Percentiles rank a stretch among this genome's conserved stretches.
Evolutionary conservation across 2,329 filamentous ascomycete species (phyloP).

Genomic region (Tolypocladium pustulatum): DNA sequence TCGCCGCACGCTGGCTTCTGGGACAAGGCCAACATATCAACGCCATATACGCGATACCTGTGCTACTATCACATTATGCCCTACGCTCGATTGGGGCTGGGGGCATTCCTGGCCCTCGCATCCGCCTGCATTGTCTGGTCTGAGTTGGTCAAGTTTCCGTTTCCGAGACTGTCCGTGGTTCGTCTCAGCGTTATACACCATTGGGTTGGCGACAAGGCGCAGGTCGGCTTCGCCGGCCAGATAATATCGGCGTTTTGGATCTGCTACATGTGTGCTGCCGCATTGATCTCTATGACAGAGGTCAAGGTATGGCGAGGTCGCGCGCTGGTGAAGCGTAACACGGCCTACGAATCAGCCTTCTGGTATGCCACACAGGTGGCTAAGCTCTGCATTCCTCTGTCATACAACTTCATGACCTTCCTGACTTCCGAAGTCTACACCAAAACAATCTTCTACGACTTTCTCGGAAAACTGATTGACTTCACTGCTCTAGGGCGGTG

Average conservation of each 20-base stretch:
- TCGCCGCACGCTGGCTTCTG: conserved; percentile 44
- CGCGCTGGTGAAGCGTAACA: conserved; percentile 81
- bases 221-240: conserved; percentile 80
- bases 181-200: conserved; percentile 63
- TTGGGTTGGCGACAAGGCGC: conserved; percentile 57
- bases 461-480: conserved; percentile 74
- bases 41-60: conserved; percentile 72
- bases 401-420: conserved; percentile 95
- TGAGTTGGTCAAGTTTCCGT: conserved; percentile 76
- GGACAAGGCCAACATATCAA: conserved; percentile 52
- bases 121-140: conserved; percentile 87
- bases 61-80: conserved; percentile 67
- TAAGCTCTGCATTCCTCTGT: conserved; percentile 80
- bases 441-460: conserved; percentile 75
- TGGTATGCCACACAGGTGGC: conserved; percentile 95
- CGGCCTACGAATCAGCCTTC: conserved; percentile 83
- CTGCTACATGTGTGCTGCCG: conserved; percentile 89
- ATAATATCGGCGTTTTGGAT: conserved; percentile 80
- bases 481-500: conserved; percentile 72
- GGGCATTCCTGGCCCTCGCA: conserved; percentile 59
- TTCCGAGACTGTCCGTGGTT: conserved; percentile 64
- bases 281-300: conserved; percentile 78
- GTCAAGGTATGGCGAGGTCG: conserved; percentile 97
- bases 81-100: conserved; percentile 50
- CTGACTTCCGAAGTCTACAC: conserved; percentile 61